Conservation (phyloP, 768 basidiomycete species). For the Royoungia palumana region DNA sequence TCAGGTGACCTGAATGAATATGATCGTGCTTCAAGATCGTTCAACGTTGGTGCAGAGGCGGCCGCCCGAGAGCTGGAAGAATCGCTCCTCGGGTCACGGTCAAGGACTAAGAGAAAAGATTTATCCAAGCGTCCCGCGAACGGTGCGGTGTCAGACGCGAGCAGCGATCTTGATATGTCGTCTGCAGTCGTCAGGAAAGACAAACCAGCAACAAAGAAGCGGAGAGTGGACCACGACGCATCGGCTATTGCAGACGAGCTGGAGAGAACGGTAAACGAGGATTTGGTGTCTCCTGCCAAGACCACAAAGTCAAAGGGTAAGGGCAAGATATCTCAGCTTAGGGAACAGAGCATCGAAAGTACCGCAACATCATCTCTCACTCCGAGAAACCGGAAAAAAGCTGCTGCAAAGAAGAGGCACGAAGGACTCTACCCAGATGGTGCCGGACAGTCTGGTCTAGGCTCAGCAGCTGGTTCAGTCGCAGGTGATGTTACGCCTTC, state of each 20-base stretch:
- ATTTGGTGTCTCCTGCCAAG: constrained; percentile 35
- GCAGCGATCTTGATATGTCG: constrained; percentile 54
- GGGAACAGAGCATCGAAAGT: constrained; percentile 61
- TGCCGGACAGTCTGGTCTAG: constrained; percentile 45
- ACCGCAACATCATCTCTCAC: constrained; percentile 35
- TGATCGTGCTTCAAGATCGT: constrained; percentile 18
- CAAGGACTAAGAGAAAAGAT: constrained; percentile 42
- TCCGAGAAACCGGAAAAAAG: constrained; percentile 56
- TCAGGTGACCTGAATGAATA: constrained; percentile 24
- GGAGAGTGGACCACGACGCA: constrained; percentile 51
- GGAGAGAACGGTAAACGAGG: constrained; percentile 41
- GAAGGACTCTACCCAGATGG: constrained; percentile 51
- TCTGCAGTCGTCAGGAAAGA: constrained; percentile 32
- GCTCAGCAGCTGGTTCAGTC: constrained; percentile 47
- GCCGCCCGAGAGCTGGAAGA: constrained; percentile 57
- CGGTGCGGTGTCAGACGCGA: constrained; percentile 51
- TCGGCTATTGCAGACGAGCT: constrained; percentile 45
- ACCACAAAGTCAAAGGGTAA: constrained; percentile 47
- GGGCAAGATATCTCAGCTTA: constrained; percentile 44
- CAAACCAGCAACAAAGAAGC: constrained; percentile 55
- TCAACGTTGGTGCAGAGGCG: constrained; percentile 44
- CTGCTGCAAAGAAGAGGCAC: constrained; percentile 53
- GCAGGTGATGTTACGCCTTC: constrained; percentile 70
- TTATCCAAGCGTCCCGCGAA: constrained; percentile 49
- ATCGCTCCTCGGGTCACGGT: constrained; percentile 43